Base-by-base conservation (phyloP, 805 yeast species). In the Candida bentonensis region DNA sequence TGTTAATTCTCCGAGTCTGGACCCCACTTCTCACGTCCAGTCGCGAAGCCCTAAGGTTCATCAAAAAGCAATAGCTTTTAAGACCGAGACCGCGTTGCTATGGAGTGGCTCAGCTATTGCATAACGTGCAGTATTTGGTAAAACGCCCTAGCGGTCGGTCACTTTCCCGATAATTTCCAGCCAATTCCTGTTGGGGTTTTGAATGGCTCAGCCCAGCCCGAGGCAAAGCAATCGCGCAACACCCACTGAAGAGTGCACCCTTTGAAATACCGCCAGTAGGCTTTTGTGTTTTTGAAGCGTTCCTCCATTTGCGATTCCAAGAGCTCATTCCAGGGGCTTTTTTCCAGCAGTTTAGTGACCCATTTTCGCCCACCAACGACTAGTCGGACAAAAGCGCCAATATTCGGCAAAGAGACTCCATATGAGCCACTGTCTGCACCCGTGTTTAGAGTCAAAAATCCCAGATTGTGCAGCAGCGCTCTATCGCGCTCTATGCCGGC, bases 161-260 rank as follows among this genome's bases (percentile, higher is more conserved):
- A 46, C 21, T 70, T 71, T 1, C 78, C 76, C 5, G 79, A 67
- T 41, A 73, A 59, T 53, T 68, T 66, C 80, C 80, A 73, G 2
- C 80, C 78, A 41, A 76, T 57, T 0, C 82, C 79, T 3, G 72
- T 74, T 0, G 81, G 80, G 1, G 81, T 76, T 26, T 62, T 62
- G 50, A 75, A 75, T 9, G 74, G 76, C 49, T 76, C 81, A 1
- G 70, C 56, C 43, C 71, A 63, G 0, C 81, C 81, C 2, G 71
- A 66, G 2, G 81, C 81, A 43, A 67, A 62, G 4, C 73, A 66
- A 46, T 75, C 80, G 9, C 72, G 74, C 40, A 76, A 58, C 3
- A 72, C 60, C 80, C 79, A 76, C 41, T 68, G 60, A 23, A 76
- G 56, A 41, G 64, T 69, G 44, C 66, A 66, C 1, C 81, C 82